Base-by-base conservation (phyloP, 345 rosid genomes). In the Angophora floribunda region DNA sequence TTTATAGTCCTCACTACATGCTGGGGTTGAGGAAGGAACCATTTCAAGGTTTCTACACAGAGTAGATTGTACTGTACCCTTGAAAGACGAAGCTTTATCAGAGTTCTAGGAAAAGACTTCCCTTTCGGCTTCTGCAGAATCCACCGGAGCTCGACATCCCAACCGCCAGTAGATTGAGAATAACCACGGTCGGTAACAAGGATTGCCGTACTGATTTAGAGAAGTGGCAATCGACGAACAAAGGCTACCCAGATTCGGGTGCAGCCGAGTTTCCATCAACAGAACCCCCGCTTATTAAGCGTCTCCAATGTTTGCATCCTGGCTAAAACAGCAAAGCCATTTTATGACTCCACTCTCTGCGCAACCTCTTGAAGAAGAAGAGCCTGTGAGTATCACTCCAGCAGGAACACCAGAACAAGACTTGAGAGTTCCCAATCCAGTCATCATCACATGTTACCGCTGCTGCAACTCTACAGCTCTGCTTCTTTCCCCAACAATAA, bases 401-500 rank as follows among this genome's bases (percentile, higher is more conserved):
- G 16, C 53, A 14, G 53, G 53, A 52, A 52, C 53, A 14, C 53
- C 53, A 15, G 53, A 1, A 63, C 9, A 63, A 63, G 17, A 36
- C 70, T 63, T 1, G 70, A 61, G 32, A 1, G 63, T 57, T 57
- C 1, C 63, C 24, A 13, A 57, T 57, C 63, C 0, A 57, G n/a
- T 26, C 65, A 59, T 10, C n/a, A 59, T 59, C 65, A 59, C 65
- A 5, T 0, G 4, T 59, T 11, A 11, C 1, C 0, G 63, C 14
- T 24, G 14, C 14, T 24, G 14, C 63, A 26, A 57, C n/a, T 24
- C 26, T 53, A 53, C 7, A 53, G 24, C 0, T 17, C 1, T 4
- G 0, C 41, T 3, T 53, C 3, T 19, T 53, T 53, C 17, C 9
- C 6, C 0, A 3, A 19, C 2, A 3, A 53, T 53, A 7, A 7